Evolutionary conservation across 345 rosid genomes (phyloP).

Genomic region (Durio zibethinus): DNA sequence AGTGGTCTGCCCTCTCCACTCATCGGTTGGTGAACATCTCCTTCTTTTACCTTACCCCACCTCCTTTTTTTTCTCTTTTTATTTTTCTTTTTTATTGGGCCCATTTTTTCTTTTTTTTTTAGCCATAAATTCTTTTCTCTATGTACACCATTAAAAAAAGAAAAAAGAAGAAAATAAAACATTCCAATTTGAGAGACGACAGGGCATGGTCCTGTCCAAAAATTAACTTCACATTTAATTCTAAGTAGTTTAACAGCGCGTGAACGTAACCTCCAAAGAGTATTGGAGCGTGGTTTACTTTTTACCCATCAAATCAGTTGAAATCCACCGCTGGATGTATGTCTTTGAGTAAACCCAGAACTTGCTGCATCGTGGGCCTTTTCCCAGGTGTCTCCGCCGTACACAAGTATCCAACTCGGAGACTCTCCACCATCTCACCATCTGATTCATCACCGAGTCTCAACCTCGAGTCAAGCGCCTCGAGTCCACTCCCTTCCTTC

Average conservation of each 20-base stretch:
- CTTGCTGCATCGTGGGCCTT: conserved; percentile 93
- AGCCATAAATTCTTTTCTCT: not conserved
- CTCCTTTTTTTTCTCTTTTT: not conserved
- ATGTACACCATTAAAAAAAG: conserved; percentile 9
- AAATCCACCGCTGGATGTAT: conserved; percentile 34
- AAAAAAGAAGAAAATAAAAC: not conserved
- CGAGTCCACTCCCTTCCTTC: conserved; percentile 56
- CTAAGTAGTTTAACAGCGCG: not conserved
- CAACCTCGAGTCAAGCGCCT: conserved; percentile 64
- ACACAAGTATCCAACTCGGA: conserved; percentile 74
- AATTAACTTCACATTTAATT: not conserved
- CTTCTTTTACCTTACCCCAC: conserved; percentile 10
- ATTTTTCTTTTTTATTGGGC: not conserved
- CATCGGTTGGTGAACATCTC: not conserved
- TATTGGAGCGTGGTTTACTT: not conserved
- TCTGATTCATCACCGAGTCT: conserved; percentile 46
- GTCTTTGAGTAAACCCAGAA: conserved; percentile 81
- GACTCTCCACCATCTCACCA: conserved; percentile 76
- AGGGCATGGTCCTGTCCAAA: conserved; percentile 1
- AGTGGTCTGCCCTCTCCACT: conserved; percentile 30
- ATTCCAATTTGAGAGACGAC: not conserved
- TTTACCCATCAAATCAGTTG: not conserved
- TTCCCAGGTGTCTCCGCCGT: conserved; percentile 76
- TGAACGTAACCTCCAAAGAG: not conserved
- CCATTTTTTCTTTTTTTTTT: not conserved